phyloP scores from a whole-genome alignment of 2,329 filamentous ascomycete species.

The Colletotrichum lini region DNA sequence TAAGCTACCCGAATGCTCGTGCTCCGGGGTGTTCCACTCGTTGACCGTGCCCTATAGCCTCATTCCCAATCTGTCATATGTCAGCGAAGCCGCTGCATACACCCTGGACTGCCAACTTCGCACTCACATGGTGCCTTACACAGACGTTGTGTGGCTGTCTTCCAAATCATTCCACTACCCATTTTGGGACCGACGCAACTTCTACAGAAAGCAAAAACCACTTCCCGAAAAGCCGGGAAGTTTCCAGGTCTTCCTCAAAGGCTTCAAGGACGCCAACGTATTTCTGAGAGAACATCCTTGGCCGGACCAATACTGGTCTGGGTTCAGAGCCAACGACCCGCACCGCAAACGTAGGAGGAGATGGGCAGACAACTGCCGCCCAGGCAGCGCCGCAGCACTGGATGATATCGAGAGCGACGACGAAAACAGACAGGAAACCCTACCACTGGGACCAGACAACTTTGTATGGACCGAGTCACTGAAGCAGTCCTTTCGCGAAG shows the following conservation, averaged over 20 bases:
- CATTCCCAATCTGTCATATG: constrained; percentile 97
- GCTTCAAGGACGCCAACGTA: constrained; percentile 96
- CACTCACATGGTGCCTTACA: constrained; percentile 95
- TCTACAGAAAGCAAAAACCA: constrained; percentile 87
- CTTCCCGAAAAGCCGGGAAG: constrained; percentile 93
- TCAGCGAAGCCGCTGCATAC: constrained; percentile 97
- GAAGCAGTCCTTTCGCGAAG: constrained; percentile 93
- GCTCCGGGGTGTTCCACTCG: neutral
- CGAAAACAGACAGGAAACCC: constrained; percentile 56
- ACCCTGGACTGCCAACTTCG: constrained; percentile 91
- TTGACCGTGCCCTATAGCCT: constrained; percentile 64
- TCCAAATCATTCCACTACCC: constrained; percentile 99
- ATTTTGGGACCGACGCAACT: constrained; percentile 93
- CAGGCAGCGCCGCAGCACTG: constrained; percentile 47
- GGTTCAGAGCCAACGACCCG: constrained; percentile 77
- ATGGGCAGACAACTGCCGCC: constrained; percentile 44
- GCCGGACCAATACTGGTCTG: constrained; percentile 87
- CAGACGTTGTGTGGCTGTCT: constrained; percentile 92
- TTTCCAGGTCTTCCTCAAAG: constrained; percentile 97
- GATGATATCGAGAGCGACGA: constrained; percentile 66
- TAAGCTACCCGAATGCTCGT: constrained; percentile 53
- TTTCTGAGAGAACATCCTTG: constrained; percentile 96
- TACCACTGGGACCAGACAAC: constrained; percentile 61
- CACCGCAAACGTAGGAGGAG: constrained; percentile 77
- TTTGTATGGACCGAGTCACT: constrained; percentile 91